Percentiles rank a stretch among this genome's conserved stretches.
These are phyloP conservation scores for Cucumis sativus DNA, from an alignment of 306 rosid genomes.

Conservation along the genomic window Cucumber_9930_V3 NC_026656.2:14745501-14746000, in stretches of 20 bases:
- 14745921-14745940: neutral
- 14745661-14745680: neutral
- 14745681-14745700: neutral
- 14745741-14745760: conserved; percentile 95
- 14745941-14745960: neutral
- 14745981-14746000: neutral
- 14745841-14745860: neutral
- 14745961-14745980: neutral
- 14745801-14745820: conserved; percentile 84
- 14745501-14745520: too few species aligned
- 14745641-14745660: neutral
- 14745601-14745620: neutral
- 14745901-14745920: neutral
- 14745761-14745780: conserved; percentile 89
- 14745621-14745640: neutral
- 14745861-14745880: neutral
- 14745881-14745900: neutral
- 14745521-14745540: too few species aligned
- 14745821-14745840: conserved; percentile 76
- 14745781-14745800: conserved; percentile 66
- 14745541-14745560: neutral
- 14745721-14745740: conserved; percentile 15
- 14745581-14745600: neutral
- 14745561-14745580: neutral
- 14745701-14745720: neutral